These are phyloP conservation scores for Wickerhamomyces sp. DNA, from an alignment of 1,139 yeast genomes.

Conservation along the genomic window DNA sequence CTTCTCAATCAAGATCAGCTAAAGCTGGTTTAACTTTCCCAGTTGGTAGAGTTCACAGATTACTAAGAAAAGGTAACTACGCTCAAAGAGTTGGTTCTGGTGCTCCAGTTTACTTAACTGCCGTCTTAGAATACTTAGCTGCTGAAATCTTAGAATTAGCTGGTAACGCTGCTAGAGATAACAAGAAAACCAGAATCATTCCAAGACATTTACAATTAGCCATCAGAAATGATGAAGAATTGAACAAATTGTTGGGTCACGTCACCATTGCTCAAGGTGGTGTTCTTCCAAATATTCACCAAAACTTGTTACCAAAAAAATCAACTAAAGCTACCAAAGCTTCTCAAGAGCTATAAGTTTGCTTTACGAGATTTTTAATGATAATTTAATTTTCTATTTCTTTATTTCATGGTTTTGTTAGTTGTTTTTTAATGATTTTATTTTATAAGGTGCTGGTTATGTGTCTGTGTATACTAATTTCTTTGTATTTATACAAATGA, in stretches of 20 bases:
- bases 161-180: slow-evolving; percentile 97
- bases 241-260: slow-evolving; percentile 88
- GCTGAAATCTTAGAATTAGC: slow-evolving; percentile 98
- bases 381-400: slow-evolving; percentile 1
- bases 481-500: not conserved
- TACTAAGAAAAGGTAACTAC: slow-evolving; percentile 95
- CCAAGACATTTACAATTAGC: slow-evolving; percentile 99
- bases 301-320: slow-evolving; percentile 93
- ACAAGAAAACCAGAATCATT: slow-evolving; percentile 96
- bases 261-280: slow-evolving; percentile 97
- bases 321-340: slow-evolving; percentile 70
- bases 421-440: slow-evolving; percentile 6
- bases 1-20: slow-evolving; percentile 95
- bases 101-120: slow-evolving; percentile 94
- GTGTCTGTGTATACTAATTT: slow-evolving; percentile 2
- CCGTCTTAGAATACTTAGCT: slow-evolving; percentile 92
- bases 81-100: slow-evolving; percentile 99
- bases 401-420: not conserved
- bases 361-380: not conserved
- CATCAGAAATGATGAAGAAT: slow-evolving; percentile 95
- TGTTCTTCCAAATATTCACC: slow-evolving; percentile 95
- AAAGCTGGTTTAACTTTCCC: slow-evolving; percentile 99
- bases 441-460: slow-evolving; percentile 4
- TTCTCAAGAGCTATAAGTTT: slow-evolving; percentile 72
- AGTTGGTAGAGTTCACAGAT: slow-evolving; percentile 98